These are phyloP conservation scores for Cetraspora pellucida DNA, from an alignment of 192 early-diverging fungal species.

Conservation along the genomic window DNA sequence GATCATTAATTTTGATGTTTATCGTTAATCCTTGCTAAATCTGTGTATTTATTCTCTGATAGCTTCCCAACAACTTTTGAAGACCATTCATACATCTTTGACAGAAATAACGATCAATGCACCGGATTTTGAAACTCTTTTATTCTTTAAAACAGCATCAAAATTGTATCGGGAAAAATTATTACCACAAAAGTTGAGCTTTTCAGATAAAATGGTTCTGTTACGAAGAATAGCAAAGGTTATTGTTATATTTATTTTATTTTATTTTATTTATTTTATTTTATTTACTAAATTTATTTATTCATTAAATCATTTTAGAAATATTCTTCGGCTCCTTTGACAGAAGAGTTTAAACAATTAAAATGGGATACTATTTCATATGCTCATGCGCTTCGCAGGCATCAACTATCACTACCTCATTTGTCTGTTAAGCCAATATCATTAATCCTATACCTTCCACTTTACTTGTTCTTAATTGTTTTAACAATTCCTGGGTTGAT, in stretches of 20 bases:
- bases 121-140: constrained; percentile 45
- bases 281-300: neutral
- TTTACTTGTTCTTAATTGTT: constrained; percentile 35
- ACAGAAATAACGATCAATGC: constrained; percentile 46
- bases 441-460: constrained; percentile 37
- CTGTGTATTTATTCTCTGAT: neutral
- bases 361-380: constrained; percentile 42
- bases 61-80: constrained; percentile 47
- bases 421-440: constrained; percentile 33
- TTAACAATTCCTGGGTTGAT: constrained; percentile 43
- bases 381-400: constrained; percentile 37
- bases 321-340: constrained; percentile 19
- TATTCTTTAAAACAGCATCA: constrained; percentile 44
- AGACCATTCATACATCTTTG: constrained; percentile 44
- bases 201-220: constrained; percentile 44
- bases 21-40: neutral
- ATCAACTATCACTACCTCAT: constrained; percentile 40
- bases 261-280: neutral
- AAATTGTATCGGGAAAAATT: constrained; percentile 39
- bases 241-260: neutral
- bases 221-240: constrained; percentile 43
- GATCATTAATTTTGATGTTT: neutral
- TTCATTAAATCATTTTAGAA: constrained; percentile 14
- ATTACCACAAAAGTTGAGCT: constrained; percentile 34
- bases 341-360: constrained; percentile 29